Conservation (phyloP, 2,329 filamentous ascomycete species). For the Phialemonium atrogriseum region DNA sequence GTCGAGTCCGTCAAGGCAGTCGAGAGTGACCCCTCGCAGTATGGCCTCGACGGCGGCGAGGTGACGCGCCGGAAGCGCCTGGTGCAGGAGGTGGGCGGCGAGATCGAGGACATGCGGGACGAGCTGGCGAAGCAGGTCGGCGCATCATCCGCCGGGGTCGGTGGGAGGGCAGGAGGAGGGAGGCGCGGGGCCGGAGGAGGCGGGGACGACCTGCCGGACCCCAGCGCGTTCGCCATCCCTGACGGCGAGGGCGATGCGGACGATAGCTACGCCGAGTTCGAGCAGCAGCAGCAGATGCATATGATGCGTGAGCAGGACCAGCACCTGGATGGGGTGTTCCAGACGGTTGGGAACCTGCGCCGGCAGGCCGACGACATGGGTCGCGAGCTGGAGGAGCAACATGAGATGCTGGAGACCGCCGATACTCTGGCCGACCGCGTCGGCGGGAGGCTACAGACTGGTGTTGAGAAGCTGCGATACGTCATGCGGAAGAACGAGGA, state of each 20-base stretch:
- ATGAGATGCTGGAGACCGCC: constrained; percentile 77
- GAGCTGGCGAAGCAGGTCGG: constrained; percentile 60
- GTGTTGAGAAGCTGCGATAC: constrained; percentile 76
- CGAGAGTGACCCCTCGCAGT: constrained; percentile 79
- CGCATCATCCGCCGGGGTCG: constrained; percentile 19
- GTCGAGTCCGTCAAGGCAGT: constrained; percentile 79
- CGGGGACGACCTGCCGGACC: constrained; percentile 39
- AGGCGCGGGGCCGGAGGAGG: constrained; percentile 23
- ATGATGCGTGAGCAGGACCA: constrained; percentile 95
- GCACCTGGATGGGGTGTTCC: constrained; percentile 85
- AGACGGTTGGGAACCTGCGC: constrained; percentile 83
- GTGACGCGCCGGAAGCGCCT: constrained; percentile 71
- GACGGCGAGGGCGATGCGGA: constrained; percentile 31
- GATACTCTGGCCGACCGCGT: constrained; percentile 82
- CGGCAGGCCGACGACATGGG: constrained; percentile 95
- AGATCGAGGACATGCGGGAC: constrained; percentile 82
- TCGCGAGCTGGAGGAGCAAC: constrained; percentile 89
- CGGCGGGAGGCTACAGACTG: constrained; percentile 73
- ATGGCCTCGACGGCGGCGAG: constrained; percentile 77
- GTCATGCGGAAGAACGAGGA: constrained; percentile 90
- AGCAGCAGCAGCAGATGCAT: constrained; percentile 82
- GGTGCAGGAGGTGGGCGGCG: constrained; percentile 80
- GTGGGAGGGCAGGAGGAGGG: constrained; percentile 13
- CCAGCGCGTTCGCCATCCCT: constrained; percentile 51
- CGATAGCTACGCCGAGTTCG: constrained; percentile 62